A percentile compares a stretch with the other conserved stretches of the same genome.
Conservation (phyloP, 108 stramenopile genomes). For the Cyclotella atomus region DNA sequence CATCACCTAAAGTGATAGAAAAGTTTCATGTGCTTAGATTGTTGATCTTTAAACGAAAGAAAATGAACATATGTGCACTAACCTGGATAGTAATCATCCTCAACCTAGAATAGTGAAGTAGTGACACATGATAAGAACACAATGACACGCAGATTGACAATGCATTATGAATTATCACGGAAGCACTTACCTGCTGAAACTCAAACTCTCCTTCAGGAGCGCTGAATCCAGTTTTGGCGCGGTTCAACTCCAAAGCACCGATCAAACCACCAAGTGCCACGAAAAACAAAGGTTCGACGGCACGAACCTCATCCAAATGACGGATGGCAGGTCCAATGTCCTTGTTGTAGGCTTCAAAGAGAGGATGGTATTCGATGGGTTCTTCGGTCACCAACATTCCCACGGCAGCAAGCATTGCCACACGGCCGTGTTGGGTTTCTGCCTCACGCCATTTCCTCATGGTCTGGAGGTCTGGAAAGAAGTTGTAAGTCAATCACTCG, state of each 20-base stretch:
- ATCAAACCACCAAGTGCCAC: constrained; percentile 47
- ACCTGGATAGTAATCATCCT: constrained; percentile 65
- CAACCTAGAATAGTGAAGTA: too few relatives aligned
- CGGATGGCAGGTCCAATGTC: constrained; percentile 66
- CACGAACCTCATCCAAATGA: constrained; percentile 56
- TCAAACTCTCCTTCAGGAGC: constrained; percentile 46
- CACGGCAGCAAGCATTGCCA: constrained; percentile 72
- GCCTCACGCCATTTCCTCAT: constrained; percentile 59
- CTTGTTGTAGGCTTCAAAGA: constrained; percentile 58
- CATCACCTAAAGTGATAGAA: constrained; percentile 59
- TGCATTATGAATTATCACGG: too few relatives aligned
- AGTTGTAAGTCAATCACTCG: too few relatives aligned
- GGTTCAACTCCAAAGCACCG: constrained; percentile 65
- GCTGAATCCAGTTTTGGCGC: constrained; percentile 66
- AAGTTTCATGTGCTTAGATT: too few relatives aligned
- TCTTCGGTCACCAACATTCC: constrained; percentile 51
- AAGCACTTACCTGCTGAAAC: constrained; percentile 64
- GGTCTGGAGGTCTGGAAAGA: constrained; percentile 36
- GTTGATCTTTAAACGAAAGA: too few relatives aligned
- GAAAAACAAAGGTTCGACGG: constrained; percentile 55
- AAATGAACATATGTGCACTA: too few relatives aligned
- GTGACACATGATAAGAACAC: too few relatives aligned
- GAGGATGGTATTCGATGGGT: constrained; percentile 54
- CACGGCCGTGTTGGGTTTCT: constrained; percentile 58
- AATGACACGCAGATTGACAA: too few relatives aligned